Evolutionary conservation across 345 rosid species (phyloP), one percentile per base, ranked within the genome.

Genomic region (Gossypium ekmanianum): DNA sequence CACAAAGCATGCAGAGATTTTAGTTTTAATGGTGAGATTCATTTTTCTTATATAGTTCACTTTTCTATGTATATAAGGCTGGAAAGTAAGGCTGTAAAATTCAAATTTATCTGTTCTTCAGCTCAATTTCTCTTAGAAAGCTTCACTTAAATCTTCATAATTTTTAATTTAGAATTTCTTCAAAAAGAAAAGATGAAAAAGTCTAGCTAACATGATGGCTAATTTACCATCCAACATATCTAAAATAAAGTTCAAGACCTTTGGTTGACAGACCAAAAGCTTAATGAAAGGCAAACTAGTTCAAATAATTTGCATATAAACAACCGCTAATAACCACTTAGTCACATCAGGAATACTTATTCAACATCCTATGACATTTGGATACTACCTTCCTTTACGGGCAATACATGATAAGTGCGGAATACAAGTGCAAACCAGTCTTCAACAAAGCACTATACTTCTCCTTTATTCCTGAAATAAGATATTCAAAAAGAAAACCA

Each of bases 321-420:
- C 39, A 41, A 69, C 71, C 29, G 8, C 52, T 44, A 39, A 69
- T 13, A 68, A 68, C 56, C 41, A 68, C 48, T 66, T 17, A 65
- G 61, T 51, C 61, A 69, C 52, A 14, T 17, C 73, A 61, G 41
- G 54, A 72, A 17, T 14, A 67, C 17, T 56, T 73, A 34, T 39
- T 27, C 16, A 58, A 70, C 2, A 9, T 47, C 34, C 34, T 64
- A 26, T 68, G 20, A 67, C 62, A 47, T 16, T 34, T 11, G 52
- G 43, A 54, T 39, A 48, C 47, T 90, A 94, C 98, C 98, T 90
- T 77, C 96, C 94, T n/a, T 79, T 84, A 75, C 79, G 75, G 61
- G 86, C 65, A 70, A 85, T 80, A 54, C 22, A 59, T 50, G 78
- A 74, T 78, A 94, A 78, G 63, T 57, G 87, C 4, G 90, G 85